A percentile compares a stretch with the other conserved stretches of the same genome.
phyloP scores from a whole-genome alignment of 2,329 filamentous ascomycete species.

The Coniochaeta hoffmannii region DNA sequence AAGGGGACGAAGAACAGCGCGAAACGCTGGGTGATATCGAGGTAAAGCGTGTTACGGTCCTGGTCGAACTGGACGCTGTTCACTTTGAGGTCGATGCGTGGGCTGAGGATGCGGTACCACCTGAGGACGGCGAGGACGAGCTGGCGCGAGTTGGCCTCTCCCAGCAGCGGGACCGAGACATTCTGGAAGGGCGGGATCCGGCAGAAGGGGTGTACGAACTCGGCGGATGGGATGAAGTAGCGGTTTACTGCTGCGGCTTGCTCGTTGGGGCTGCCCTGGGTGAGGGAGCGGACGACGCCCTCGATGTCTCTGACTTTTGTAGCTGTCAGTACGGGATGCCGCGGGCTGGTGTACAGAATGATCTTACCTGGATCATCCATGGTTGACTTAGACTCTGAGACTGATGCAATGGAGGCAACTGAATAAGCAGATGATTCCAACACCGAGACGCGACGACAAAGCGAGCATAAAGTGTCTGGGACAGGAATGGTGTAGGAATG shows the following conservation, averaged over 20 bases:
- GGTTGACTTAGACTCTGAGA: conserved; percentile 5
- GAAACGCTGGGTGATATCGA: conserved; percentile 68
- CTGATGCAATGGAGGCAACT: no score
- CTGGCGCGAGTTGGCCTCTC: conserved; percentile 52
- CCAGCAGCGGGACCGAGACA: conserved; percentile 30
- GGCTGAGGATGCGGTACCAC: conserved; percentile 76
- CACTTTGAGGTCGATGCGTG: conserved; percentile 60
- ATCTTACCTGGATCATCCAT: conserved; percentile 37
- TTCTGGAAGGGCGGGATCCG: conserved; percentile 51
- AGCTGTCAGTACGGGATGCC: no score
- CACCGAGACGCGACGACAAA: no score
- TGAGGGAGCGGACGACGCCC: conserved; percentile 59
- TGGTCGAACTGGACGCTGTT: conserved; percentile 55
- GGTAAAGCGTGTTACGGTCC: conserved; percentile 59
- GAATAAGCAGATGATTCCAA: no score
- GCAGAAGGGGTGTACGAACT: conserved; percentile 74
- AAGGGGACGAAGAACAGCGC: conserved; percentile 71
- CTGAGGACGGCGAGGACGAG: conserved; percentile 64
- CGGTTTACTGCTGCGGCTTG: conserved; percentile 58
- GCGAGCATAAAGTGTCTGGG: no score
- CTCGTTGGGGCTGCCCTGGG: conserved; percentile 56
- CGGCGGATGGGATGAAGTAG: conserved; percentile 67
- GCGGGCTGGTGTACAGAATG: conserved; percentile 8
- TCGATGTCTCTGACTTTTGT: conserved; percentile 57
- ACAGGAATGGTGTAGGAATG: no score